Evolutionary conservation across 176 grass and related monocot genomes (phyloP), one percentile per base, ranked within the genome.

Genomic region (Avena atlantica): DNA sequence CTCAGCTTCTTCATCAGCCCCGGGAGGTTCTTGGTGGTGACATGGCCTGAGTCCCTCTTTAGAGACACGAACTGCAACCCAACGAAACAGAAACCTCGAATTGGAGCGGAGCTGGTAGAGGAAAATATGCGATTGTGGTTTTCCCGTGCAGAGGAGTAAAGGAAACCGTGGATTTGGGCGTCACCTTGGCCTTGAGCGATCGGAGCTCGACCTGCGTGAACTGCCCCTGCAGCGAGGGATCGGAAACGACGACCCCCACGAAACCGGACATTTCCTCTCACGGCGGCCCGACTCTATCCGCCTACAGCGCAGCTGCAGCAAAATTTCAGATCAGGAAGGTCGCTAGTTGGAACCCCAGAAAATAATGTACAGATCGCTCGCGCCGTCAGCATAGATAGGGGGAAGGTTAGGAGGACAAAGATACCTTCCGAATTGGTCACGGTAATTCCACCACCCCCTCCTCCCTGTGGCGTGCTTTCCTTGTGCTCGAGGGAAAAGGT

Each of bases 201-300:
- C 97, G 94, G 76, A 98, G 91, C 90, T 98, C 97, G 52, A 98
- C 97, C 89, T 98, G 97, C 77, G 97, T 98, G 92, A 98, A 98
- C 84, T 98, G 97, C 13, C 90, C 93, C 82, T 98, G 97, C 63
- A 98, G 91, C 87, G 88, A 96, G 49, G 96, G 97, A 87, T 98
- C 97, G 87, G 97, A 98, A 76, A 98, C 92, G 10, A 96, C 82
- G 75, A 98, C 97, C 20, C 97, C 97, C 4, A 91, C 84, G 86
- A 94, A 98, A 74, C 86, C 91, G 47, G 96, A 95, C 96, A 98
- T 98, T 66, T 62, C 86, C 70, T 12, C 71, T 12, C 70, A 64
- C 76, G 51, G 15, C 65, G 64, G 68, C 52, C 66, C 53, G 75
- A 49, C 70, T 45, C 60, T 8, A 36, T 40, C 25, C 25, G 16